These are phyloP conservation scores for Talaromyces sp. DNA, from an alignment of 2,329 filamentous ascomycete genomes.

Conservation along the genomic window DNA sequence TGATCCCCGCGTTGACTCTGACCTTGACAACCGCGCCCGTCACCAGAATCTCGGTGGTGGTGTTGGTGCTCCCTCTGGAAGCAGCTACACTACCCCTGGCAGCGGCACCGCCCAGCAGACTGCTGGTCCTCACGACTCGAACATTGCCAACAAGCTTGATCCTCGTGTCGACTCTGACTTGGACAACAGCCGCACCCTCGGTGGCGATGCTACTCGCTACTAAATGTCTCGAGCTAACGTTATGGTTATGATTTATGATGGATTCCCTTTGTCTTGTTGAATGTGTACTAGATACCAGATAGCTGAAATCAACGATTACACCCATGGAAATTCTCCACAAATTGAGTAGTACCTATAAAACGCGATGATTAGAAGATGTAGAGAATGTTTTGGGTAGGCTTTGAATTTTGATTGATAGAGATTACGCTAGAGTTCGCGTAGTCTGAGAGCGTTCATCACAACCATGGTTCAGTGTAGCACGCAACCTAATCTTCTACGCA, in stretches of 20 bases:
- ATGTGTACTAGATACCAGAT: not conserved
- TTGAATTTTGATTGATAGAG: no score
- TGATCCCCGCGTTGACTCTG: conserved; percentile 43
- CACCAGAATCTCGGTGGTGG: conserved; percentile 17
- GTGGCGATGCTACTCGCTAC: conserved; percentile 12
- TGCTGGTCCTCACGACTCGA: conserved; percentile 44
- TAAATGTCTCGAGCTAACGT: not conserved
- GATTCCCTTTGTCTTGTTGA: not conserved
- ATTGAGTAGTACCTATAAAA: no score
- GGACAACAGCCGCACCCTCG: conserved; percentile 25
- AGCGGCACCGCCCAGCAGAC: conserved; percentile 18
- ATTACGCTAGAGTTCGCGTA: not conserved
- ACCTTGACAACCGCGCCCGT: conserved; percentile 20
- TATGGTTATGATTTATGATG: not conserved
- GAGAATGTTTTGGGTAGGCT: no score
- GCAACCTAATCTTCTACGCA: not conserved
- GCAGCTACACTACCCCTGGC: conserved; percentile 19
- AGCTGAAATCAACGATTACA: conserved; percentile 1
- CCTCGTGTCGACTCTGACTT: conserved; percentile 55
- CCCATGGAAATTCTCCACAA: not conserved
- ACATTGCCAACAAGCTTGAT: conserved; percentile 50
- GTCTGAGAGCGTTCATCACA: not conserved
- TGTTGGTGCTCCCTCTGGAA: conserved; percentile 9
- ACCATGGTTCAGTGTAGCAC: not conserved
- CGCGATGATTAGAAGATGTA: no score